These are phyloP conservation scores for Phylloboletellus chloephorus DNA, from an alignment of 1,284 basidiomycete species.

Conservation along the genomic window DNA sequence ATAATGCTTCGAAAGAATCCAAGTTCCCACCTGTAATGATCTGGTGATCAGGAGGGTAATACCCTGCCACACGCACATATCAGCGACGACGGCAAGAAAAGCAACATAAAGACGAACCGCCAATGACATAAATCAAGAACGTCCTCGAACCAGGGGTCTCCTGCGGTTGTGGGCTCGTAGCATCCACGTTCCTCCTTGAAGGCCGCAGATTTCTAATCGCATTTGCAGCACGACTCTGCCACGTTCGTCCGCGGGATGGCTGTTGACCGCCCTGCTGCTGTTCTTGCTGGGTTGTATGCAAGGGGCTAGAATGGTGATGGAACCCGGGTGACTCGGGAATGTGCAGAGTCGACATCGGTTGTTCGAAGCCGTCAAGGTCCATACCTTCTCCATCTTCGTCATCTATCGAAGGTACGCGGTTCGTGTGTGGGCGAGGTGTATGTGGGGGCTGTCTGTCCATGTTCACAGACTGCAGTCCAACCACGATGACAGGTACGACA, in stretches of 20 bases:
- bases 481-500: slow-evolving; percentile 75
- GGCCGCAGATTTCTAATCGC: slow-evolving; percentile 52
- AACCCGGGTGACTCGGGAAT: slow-evolving; percentile 26
- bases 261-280: slow-evolving; percentile 16
- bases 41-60: slow-evolving; percentile 82
- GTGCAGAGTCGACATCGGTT: slow-evolving; percentile 24
- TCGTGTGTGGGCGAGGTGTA: slow-evolving; percentile 14
- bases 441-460: slow-evolving; percentile 34
- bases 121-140: slow-evolving; percentile 78
- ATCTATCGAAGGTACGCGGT: slow-evolving; percentile 14
- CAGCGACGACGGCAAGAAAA: slow-evolving; percentile 3
- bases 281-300: slow-evolving; percentile 17
- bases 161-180: slow-evolving; percentile 21
- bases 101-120: slow-evolving; percentile 40
- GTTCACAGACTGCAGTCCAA: slow-evolving; percentile 70
- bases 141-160: slow-evolving; percentile 55
- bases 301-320: slow-evolving; percentile 11
- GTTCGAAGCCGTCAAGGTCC: slow-evolving; percentile 25
- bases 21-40: slow-evolving; percentile 74
- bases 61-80: slow-evolving; percentile 43
- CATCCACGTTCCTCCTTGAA: slow-evolving; percentile 33
- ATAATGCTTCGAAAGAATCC: slow-evolving; percentile 71
- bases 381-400: slow-evolving; percentile 27
- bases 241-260: slow-evolving; percentile 31
- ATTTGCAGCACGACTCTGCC: slow-evolving; percentile 50